Evolutionary conservation across 2,329 filamentous ascomycete species (phyloP), one percentile per base, ranked within the genome.

Genomic region (Aspergillus fumigatiaffinis): DNA sequence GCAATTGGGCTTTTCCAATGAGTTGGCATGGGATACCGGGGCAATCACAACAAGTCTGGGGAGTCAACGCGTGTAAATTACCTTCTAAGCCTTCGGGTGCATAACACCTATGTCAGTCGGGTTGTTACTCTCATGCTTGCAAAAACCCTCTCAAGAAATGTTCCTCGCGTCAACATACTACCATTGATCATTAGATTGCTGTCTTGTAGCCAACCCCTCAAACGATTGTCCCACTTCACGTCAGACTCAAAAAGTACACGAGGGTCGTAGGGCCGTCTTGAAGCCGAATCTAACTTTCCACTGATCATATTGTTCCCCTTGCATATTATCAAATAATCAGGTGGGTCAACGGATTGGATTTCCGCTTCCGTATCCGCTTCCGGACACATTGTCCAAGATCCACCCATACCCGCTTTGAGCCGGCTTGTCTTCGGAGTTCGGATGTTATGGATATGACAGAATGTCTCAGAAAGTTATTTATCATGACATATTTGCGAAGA

Each of bases 361-460:
- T 46, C 32, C 10, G 52, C 52, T 44, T 56, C 55, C 58, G 58
- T 35, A 26, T 62, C 60, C 60, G 60, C 58, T 48, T 62, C 60
- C 60, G 60, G 26, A 38, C 49, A 50, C 58, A 56, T 42, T 14
- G 12, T 50, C n/a, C 14, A n/a, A 3, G 6, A 17, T 28, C 59
- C 56, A 42, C 21, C 7, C 32, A 38, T 49, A 48, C 4, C 47
- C 35, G 21, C 35, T 12, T 25, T 26, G 21, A 47, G 44, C 12
- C 12, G 23, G 44, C 21, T n/a, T 12, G 20, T 44, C 41, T 44
- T 20, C 20, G 20, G n/a, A 51, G 38, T 44, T 20, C 20, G 20
- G n/a, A 51, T 51, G 32, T 17, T 7, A 17, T 17, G 32, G 32
- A 38, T 7, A 17, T 38, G 32, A 7, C 14, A 17, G 32, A 38